Evolutionary conservation across 169 alveolate genomes (phyloP).

Genomic region (Plasmodium billcollinsi): DNA sequence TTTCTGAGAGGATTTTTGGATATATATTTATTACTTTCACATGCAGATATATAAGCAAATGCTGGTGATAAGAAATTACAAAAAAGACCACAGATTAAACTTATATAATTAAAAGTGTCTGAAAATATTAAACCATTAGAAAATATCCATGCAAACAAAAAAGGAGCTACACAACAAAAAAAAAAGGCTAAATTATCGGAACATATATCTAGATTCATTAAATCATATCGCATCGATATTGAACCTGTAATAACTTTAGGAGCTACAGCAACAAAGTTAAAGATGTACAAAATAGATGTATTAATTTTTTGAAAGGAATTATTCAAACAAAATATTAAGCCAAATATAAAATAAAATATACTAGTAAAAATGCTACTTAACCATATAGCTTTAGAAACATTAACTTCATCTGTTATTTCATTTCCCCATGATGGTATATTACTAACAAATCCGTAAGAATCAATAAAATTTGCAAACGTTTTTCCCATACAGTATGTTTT

Average conservation of each 20-base stretch:
- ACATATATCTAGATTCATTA: constrained; percentile 84
- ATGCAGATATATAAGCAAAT: constrained; percentile 77
- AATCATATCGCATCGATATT: constrained; percentile 83
- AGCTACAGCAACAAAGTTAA: constrained; percentile 80
- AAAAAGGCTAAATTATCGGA: constrained; percentile 77
- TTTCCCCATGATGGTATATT: constrained; percentile 88
- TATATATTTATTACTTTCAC: constrained; percentile 58
- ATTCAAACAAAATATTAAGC: constrained; percentile 79
- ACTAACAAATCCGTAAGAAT: constrained; percentile 83
- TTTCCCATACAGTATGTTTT: constrained; percentile 67
- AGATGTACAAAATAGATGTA: constrained; percentile 76
- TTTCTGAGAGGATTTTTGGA: constrained; percentile 63
- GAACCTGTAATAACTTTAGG: constrained; percentile 84
- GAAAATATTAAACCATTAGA: constrained; percentile 78
- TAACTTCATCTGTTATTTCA: constrained; percentile 85
- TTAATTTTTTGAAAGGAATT: constrained; percentile 73
- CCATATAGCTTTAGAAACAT: constrained; percentile 82
- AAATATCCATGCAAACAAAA: constrained; percentile 82
- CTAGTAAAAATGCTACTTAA: constrained; percentile 77
- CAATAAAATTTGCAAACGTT: constrained; percentile 80
- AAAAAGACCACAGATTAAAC: constrained; percentile 79
- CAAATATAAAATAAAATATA: constrained; percentile 79
- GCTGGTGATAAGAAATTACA: constrained; percentile 85
- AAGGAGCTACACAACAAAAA: constrained; percentile 81
- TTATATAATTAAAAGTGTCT: constrained; percentile 77